Evolutionary conservation across 1,284 basidiomycete species (phyloP), one percentile per base, ranked within the genome.

Genomic region (Fomitopsis pinicola): DNA sequence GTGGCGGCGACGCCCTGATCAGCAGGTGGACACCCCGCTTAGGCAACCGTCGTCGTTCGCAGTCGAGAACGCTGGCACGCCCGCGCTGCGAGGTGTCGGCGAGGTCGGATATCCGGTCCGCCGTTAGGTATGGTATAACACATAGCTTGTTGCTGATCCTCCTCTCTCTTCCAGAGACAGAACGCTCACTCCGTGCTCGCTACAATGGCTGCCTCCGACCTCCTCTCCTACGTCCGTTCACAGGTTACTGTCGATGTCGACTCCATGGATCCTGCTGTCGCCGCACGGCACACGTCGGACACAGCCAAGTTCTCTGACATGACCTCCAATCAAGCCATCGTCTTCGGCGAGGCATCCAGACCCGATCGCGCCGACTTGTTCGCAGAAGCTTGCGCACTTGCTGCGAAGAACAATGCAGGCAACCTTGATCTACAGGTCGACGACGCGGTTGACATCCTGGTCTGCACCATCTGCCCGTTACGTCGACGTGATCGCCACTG

Each of bases 301-400:
- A 59, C 62, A 1, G 68, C 68, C 35, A 64, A 63, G 42, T 82
- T 82, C 72, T 71, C 69, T 60, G 78, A 82, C 67, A 83, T 82
- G 81, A 82, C 80, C 36, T 83, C 80, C 14, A 82, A 82, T 59
- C 80, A 82, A 64, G 80, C 77, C 30, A 79, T 82, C 64, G 76
- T 77, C 5, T 72, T 76, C 63, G 66, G 68, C 30, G 74, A 81
- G 61, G 74, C 75, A 12, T 67, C 66, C 17, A 70, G 70, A n/a
- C 71, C 75, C 2, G 77, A 78, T 36, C 72, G 75, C 33, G 65
- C 61, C 0, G 59, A 65, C 22, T 63, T 81, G 15, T 64, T 81
- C 54, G 66, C 74, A 33, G 64, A 70, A 5, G 80, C 79, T 2
- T 73, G 78, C 44, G 66, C 73, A 8, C 71, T 74, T 58, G 75